Base-by-base conservation (phyloP, 2,329 filamentous ascomycete genomes). In the Drechslerella coelobrocha region DNA sequence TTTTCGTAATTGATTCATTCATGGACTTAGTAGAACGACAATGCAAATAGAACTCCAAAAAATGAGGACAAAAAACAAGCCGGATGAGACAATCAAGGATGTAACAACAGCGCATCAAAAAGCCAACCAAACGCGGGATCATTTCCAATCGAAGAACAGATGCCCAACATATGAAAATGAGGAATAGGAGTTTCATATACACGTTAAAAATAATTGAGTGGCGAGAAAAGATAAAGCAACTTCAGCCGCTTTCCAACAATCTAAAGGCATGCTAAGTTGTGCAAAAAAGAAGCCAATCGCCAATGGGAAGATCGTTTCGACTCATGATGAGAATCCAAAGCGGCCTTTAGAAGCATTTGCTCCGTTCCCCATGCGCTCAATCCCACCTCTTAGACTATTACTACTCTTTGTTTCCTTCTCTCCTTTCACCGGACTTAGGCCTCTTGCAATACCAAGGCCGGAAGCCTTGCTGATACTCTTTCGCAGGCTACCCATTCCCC, bases 401-500 rank as follows among this genome's bases (percentile, higher is more conserved):
- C 65, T 73, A 23, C 71, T 68, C 26, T 68, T 73, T n/a, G 65
- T 63, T 51, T 68, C 66, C 52, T 68, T 66, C 62, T 68, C 62
- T 14, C 29, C 43, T 24, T 72, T 72, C 6, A 61, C 66, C n/a
- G 66, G 65, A 24, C 61, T 71, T n/a, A 73, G 52, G 37, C 48
- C 68, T 71, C 17, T 62, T 61, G 78, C 76, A 77, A 79, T 75
- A 76, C 78, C 74, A 76, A 77, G 69, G 61, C 62, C 65, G 74
- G 74, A 47, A 52, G 71, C 55, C 69, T 57, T 54, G 77, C 74
- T 74, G 75, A 76, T 47, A 77, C 73, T 65, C 76, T 73, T 50
- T 77, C 62, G 76, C 77, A 75, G 43, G 77, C 73, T 68, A 78
- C 78, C 51, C 81, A 77, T 41, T 74, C 79, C n/a, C n/a, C n/a